phyloP scores from a whole-genome alignment of 352 stramenopile genomes.

The Thalassiosira oceanica region DNA sequence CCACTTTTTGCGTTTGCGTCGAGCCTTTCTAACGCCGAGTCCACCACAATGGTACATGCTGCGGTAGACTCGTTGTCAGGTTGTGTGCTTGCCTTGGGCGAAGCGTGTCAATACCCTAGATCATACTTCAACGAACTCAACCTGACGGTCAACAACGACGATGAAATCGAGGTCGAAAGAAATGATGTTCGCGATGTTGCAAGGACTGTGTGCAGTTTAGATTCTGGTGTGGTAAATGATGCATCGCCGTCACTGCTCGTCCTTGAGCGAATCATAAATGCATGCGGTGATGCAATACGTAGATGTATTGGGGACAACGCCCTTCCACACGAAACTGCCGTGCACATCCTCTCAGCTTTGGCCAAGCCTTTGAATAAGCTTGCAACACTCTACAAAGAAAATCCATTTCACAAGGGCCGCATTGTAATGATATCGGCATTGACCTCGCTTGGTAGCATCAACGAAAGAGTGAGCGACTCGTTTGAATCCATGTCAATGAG shows the following conservation, averaged over 20 bases:
- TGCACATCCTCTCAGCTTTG: constrained; percentile 69
- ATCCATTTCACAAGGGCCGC: constrained; percentile 6
- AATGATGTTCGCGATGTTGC: constrained; percentile 75
- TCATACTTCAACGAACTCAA: constrained; percentile 71
- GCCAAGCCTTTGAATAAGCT: constrained; percentile 64
- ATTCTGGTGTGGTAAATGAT: constrained; percentile 11
- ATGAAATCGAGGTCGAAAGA: constrained; percentile 72
- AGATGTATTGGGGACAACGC: not conserved
- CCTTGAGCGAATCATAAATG: constrained; percentile 42
- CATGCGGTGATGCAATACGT: constrained; percentile 42
- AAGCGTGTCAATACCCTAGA: constrained; percentile 57
- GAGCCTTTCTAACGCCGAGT: no score
- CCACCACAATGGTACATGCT: no score
- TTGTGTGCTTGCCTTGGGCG: no score
- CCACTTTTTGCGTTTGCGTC: constrained; percentile 42
- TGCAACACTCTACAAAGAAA: constrained; percentile 21
- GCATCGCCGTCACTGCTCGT: constrained; percentile 35
- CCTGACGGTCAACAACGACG: constrained; percentile 53
- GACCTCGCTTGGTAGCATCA: constrained; percentile 13
- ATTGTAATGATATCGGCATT: constrained; percentile 21
- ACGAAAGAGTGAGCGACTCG: constrained; percentile 20
- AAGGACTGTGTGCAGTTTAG: constrained; percentile 49
- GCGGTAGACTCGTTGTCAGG: no score
- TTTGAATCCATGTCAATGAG: constrained; percentile 24
- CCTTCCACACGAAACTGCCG: constrained; percentile 51